A percentile compares a stretch with the other conserved stretches of the same genome.
Conservation (phyloP, 1,139 yeast species). For the Blastobotrys buckinghamii region DNA sequence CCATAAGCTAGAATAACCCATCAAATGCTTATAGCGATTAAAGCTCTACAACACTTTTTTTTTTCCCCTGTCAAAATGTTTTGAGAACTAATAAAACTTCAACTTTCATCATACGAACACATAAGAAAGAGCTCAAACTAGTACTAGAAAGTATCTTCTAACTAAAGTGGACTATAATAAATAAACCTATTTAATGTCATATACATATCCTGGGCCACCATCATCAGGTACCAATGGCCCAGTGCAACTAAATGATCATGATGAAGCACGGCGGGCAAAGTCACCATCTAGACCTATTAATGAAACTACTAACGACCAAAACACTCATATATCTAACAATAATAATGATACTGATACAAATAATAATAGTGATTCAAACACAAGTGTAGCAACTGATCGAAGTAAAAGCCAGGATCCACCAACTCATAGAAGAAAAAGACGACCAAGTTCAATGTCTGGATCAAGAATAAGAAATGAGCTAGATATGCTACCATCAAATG, state of each 20-base stretch:
- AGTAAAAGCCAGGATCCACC: slow-evolving; percentile 3
- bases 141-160: too few species aligned
- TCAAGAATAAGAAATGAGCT: slow-evolving; percentile 10
- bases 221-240: background rate
- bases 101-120: too few species aligned
- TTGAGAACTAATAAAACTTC: too few species aligned
- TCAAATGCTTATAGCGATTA: too few species aligned
- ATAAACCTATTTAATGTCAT: background rate
- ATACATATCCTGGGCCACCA: background rate
- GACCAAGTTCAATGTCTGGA: slow-evolving; percentile 1
- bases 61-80: too few species aligned
- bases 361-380: background rate
- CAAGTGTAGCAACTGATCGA: background rate
- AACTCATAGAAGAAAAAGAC: background rate
- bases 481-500: slow-evolving; percentile 17
- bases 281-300: background rate
- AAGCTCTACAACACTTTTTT: too few species aligned
- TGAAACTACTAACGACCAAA: background rate
- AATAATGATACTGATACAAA: background rate
- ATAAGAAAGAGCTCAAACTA: too few species aligned
- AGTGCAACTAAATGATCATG: background rate
- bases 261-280: background rate
- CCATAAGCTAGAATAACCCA: too few species aligned
- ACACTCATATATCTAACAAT: too few species aligned
- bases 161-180: too few species aligned